A percentile compares a stretch with the other conserved stretches of the same genome.
Evolutionary conservation across 2,329 filamentous ascomycete species (phyloP).

Genomic region (Cladophialophora psammophila): DNA sequence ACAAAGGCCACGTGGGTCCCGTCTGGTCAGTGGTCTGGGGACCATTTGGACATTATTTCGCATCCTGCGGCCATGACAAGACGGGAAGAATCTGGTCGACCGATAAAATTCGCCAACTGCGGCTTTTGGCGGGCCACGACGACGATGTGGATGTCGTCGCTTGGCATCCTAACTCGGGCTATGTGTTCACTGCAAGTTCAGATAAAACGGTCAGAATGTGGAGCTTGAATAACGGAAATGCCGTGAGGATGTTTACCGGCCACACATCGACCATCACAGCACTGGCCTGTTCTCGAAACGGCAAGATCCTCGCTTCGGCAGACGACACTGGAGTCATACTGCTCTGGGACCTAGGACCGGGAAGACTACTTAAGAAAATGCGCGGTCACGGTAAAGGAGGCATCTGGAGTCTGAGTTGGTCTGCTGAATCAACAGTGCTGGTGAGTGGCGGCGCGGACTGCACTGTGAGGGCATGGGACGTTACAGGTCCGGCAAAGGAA

Average conservation of each 20-base stretch:
- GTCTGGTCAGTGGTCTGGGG: slow-evolving; percentile 90
- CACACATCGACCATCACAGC: slow-evolving; percentile 88
- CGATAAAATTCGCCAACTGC: slow-evolving; percentile 86
- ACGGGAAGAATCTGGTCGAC: slow-evolving; percentile 91
- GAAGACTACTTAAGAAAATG: slow-evolving; percentile 86
- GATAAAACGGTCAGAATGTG: slow-evolving; percentile 98
- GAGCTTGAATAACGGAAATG: slow-evolving; percentile 85
- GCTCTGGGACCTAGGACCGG: slow-evolving; percentile 92
- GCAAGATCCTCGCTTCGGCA: slow-evolving; percentile 87
- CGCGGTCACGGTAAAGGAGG: slow-evolving; percentile 92
- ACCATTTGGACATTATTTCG: slow-evolving; percentile 94
- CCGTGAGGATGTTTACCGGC: slow-evolving; percentile 89
- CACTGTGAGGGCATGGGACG: slow-evolving; percentile 94
- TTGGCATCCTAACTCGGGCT: slow-evolving; percentile 94
- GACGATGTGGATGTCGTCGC: slow-evolving; percentile 88
- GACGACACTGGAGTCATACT: slow-evolving; percentile 89
- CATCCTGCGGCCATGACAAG: slow-evolving; percentile 85
- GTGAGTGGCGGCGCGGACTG: slow-evolving; percentile 91
- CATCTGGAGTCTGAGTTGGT: slow-evolving; percentile 92
- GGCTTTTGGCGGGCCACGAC: slow-evolving; percentile 90
- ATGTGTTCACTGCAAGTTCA: slow-evolving; percentile 90
- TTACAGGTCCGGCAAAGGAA: slow-evolving; percentile 72
- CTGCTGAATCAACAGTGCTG: slow-evolving; percentile 87
- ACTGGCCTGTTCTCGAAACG: slow-evolving; percentile 84
- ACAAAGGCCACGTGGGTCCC: slow-evolving; percentile 89